Base-by-base conservation (phyloP, 257 asterid species). In the Gentiana macrophylla region DNA sequence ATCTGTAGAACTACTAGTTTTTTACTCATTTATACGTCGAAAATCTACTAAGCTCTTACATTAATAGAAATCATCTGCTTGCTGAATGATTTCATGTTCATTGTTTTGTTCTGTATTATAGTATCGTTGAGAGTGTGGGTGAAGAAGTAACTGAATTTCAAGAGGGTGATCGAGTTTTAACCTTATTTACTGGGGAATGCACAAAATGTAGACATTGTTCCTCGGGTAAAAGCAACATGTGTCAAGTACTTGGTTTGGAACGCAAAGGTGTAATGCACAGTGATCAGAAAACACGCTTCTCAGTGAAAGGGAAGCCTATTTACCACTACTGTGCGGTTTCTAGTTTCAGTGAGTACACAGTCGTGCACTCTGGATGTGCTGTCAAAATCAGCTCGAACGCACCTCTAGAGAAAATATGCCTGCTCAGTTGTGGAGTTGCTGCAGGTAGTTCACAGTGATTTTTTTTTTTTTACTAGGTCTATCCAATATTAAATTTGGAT, bases 331-430 rank as follows among this genome's bases (percentile, higher is more conserved):
- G 98, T 55, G 98, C 96, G 15, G 94, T 90, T 76, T 91, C 98
- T 35, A 91, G 98, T 76, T 87, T 87, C 76, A 87, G 98, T 10
- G 94, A 91, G 44, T 84, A 91, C 60, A 87, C 95, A 1, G 78
- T 91, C 36, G 96, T 91, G 69, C 94, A 91, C 74, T 82, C 96
- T 61, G 96, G 98, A 60, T 87, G 98, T 70, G 98, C 96, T 55
- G 87, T 74, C 60, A 91, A 87, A 80, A 79, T 91, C 59, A 80
- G 64, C 70, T 43, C 89, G 10, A 61, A 12, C 48, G 98, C 98
- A 32, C 98, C 98, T 65, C 65, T 91, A 53, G 94, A 91, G 59
- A 86, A 84, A 77, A 78, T 84, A 74, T 86, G 96, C 74, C 96
- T 91, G 75, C 89, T 91, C 37, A 91, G 98, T 66, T 91, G 98